These are phyloP conservation scores for Medakamo hakoo DNA, from an alignment of 139 green algal genomes.

Conservation along the genomic window DNA sequence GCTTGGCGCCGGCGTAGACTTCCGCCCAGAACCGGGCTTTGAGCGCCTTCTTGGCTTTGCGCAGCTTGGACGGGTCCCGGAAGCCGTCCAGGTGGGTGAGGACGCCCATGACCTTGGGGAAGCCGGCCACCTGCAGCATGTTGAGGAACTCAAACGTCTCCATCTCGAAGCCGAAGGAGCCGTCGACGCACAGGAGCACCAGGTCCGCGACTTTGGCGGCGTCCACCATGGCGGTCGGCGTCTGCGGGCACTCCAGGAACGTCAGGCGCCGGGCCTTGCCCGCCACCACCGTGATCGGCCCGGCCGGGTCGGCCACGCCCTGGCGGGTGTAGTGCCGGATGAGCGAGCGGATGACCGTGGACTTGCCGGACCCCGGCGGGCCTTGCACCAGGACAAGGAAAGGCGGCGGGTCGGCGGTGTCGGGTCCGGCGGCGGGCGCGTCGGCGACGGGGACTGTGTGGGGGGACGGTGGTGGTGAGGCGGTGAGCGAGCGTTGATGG, in stretches of 20 bases:
- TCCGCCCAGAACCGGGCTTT: constrained; percentile 93
- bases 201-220: constrained; percentile 93
- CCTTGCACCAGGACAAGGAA: constrained; percentile 91
- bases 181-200: constrained; percentile 90
- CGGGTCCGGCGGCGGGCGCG: constrained; percentile 37
- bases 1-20: constrained; percentile 90
- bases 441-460: constrained; percentile 35
- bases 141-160: constrained; percentile 99
- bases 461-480: background rate
- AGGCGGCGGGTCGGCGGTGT: constrained; percentile 71
- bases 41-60: constrained; percentile 90
- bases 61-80: constrained; percentile 58
- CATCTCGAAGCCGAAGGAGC: constrained; percentile 96
- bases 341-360: constrained; percentile 77
- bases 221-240: constrained; percentile 62
- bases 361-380: constrained; percentile 76
- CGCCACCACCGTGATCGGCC: constrained; percentile 84
- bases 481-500: background rate
- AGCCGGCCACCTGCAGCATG: constrained; percentile 84
- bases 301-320: constrained; percentile 63
- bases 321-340: constrained; percentile 95
- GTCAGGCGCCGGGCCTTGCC: constrained; percentile 84
- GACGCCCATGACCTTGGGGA: constrained; percentile 98
- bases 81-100: constrained; percentile 96
- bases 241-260: constrained; percentile 80